Percentiles rank a stretch among this genome's conserved stretches.
Evolutionary conservation across 2,329 filamentous ascomycete genomes (phyloP).

Genomic region (Talaromyces sp.): DNA sequence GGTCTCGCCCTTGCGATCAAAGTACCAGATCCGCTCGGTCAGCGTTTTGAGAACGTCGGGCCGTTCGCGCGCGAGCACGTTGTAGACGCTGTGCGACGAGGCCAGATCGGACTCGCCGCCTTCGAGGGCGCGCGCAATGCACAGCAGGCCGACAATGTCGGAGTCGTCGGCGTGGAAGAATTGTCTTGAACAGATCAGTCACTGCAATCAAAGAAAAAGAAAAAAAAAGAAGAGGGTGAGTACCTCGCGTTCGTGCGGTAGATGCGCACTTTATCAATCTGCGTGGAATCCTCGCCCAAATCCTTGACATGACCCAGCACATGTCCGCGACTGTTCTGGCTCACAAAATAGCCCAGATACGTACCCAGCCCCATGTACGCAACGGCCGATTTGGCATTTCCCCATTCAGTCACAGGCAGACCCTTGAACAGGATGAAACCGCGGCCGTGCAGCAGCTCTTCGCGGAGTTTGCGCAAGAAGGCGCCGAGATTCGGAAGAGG

Average conservation of each 20-base stretch:
- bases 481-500: slow-evolving; percentile 51
- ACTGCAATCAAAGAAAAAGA: too few relatives aligned
- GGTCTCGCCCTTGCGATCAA: slow-evolving; percentile 82
- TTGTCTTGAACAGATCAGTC: slow-evolving; percentile 50
- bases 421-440: slow-evolving; percentile 88
- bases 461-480: slow-evolving; percentile 51
- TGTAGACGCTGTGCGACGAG: slow-evolving; percentile 74
- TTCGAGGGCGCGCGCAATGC: slow-evolving; percentile 69
- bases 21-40: slow-evolving; percentile 79
- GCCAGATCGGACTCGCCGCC: slow-evolving; percentile 82
- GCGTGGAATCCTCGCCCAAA: slow-evolving; percentile 70
- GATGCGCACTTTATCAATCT: slow-evolving; percentile 83
- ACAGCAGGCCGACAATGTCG: slow-evolving; percentile 78
- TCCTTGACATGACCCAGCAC: slow-evolving; percentile 88
- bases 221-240: too few relatives aligned
- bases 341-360: slow-evolving; percentile 81
- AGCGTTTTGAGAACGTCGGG: slow-evolving; percentile 73
- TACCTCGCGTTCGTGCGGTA: slow-evolving; percentile 81
- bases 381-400: slow-evolving; percentile 70
- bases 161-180: slow-evolving; percentile 81
- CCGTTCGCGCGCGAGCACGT: slow-evolving; percentile 65
- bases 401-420: slow-evolving; percentile 72
- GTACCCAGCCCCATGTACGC: slow-evolving; percentile 88
- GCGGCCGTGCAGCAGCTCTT: slow-evolving; percentile 72
- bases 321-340: slow-evolving; percentile 78